Base-by-base conservation (phyloP, 2,329 filamentous ascomycete genomes). In the Drechslerella coelobrocha region DNA sequence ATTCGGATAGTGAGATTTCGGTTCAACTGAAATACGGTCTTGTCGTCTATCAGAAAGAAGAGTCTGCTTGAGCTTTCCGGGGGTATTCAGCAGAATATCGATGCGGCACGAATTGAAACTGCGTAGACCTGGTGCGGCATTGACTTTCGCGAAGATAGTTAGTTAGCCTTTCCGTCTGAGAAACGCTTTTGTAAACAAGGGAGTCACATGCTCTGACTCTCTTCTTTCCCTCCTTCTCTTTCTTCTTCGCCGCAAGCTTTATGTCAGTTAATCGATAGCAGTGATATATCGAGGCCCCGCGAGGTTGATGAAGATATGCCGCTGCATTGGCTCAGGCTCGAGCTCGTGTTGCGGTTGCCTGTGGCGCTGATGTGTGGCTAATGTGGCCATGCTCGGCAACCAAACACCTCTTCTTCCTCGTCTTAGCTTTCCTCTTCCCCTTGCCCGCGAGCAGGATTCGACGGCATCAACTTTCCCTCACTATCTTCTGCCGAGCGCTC, bases 361-460 rank as follows among this genome's bases (percentile, higher is more conserved):
- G 41, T 23, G 14, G 45, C 57, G n/a, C n/a, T n/a, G n/a, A n/a
- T n/a, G 53, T 19, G 19, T 39, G 34, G 34, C 34, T 10, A 39
- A 5, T 61, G 62, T 60, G 62, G 62, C 62, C 24, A 21, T 43
- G 51, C 56, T 61, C 62, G 55, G 62, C 55, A 31, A 57, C 53
- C 45, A 59, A 59, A 68, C 51, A 43, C 63, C 51, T 61, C 56
- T 31, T 60, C 54, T 41, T 52, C 54, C 27, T 17, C 14, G 41
- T 61, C 37, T 21, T 55, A 56, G 50, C 63, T 68, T 56, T 54
- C 54, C 37, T 59, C 34, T 39, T 39, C 34, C 34, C 34, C 34
- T 39, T 39, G 34, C 34, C 34, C 34, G 17, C 17, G 12, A 14
- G 4, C 34, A 39, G 34, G 34, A 50, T 50, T 19, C 21, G 26